These are phyloP conservation scores for Nephelium lappaceum DNA, from an alignment of 345 rosid genomes.

Conservation along the genomic window DNA sequence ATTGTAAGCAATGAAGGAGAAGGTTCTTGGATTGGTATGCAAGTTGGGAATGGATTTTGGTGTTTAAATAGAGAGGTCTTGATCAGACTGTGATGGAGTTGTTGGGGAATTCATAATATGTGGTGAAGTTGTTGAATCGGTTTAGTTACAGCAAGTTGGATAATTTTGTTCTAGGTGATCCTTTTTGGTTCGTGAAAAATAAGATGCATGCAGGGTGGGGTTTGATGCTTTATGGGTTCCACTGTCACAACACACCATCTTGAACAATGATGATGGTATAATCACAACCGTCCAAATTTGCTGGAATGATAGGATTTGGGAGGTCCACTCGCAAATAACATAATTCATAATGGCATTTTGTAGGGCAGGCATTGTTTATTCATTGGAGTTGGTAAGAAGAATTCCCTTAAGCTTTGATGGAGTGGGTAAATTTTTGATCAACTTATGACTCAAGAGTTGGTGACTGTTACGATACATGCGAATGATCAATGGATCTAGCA, in stretches of 20 bases:
- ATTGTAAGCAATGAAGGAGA: slow-evolving; percentile 8
- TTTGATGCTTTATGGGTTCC: not conserved
- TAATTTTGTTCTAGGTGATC: slow-evolving; percentile 25
- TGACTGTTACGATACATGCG: not conserved
- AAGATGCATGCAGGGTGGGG: not conserved
- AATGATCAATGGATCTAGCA: not conserved
- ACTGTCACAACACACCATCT: not conserved
- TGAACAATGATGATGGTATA: not conserved
- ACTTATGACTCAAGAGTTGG: not conserved
- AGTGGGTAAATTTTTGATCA: not conserved
- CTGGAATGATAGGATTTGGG: not conserved
- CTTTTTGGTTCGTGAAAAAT: not conserved
- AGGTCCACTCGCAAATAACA: not conserved
- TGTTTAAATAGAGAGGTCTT: slow-evolving; percentile 45
- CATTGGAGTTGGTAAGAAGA: slow-evolving; percentile 1
- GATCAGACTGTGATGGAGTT: slow-evolving; percentile 38
- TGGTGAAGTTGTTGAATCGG: slow-evolving; percentile 55
- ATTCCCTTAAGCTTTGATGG: not conserved
- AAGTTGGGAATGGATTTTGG: slow-evolving; percentile 8
- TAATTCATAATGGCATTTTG: not conserved
- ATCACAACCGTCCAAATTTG: not conserved
- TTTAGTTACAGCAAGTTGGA: slow-evolving; percentile 15
- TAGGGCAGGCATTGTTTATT: not conserved
- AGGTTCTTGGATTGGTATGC: slow-evolving; percentile 33
- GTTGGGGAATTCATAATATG: slow-evolving; percentile 31